Evolutionary conservation across 2,329 filamentous ascomycete species (phyloP).

Genomic region (Thermothelomyces thermophilus): DNA sequence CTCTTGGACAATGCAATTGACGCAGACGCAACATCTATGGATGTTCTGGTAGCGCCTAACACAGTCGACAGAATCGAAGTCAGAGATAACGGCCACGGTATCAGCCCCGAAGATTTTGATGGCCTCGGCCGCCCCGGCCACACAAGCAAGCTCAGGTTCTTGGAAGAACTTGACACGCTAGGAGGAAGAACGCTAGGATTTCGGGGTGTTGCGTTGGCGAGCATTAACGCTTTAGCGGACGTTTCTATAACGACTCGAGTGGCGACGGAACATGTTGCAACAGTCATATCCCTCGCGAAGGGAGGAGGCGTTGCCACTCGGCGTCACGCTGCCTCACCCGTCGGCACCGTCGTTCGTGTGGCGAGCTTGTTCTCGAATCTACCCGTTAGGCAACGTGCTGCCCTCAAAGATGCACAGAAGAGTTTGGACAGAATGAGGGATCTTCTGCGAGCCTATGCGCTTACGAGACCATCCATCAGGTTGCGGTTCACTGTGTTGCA

Average conservation of each 20-base stretch:
- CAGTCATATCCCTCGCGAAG: conserved; percentile 38
- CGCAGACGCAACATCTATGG: conserved; percentile 59
- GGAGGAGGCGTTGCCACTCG: conserved; percentile 36
- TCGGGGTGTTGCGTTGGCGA: conserved; percentile 66
- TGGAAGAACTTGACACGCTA: conserved; percentile 53
- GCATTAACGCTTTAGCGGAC: conserved; percentile 52
- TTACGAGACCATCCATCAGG: conserved; percentile 58
- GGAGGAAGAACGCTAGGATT: conserved; percentile 63
- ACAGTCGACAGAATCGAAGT: conserved; percentile 64
- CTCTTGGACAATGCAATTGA: conserved; percentile 73
- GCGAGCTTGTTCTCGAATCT: conserved; percentile 52
- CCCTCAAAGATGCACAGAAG: conserved; percentile 52
- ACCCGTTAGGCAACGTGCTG: conserved; percentile 56
- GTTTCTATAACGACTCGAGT: conserved; percentile 59
- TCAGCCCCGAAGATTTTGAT: conserved; percentile 54
- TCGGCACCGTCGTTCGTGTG: conserved; percentile 63
- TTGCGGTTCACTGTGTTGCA: conserved; percentile 55
- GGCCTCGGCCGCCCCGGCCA: conserved; percentile 59
- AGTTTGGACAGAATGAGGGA: conserved; percentile 51
- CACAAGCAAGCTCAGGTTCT: conserved; percentile 65
- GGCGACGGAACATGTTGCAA: conserved; percentile 53
- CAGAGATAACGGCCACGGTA: conserved; percentile 67
- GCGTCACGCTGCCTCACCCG: conserved; percentile 42
- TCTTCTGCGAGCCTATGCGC: conserved; percentile 56
- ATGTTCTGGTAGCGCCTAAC: conserved; percentile 58